phyloP scores from a whole-genome alignment of 495 filamentous ascomycete genomes.

The Neurospora tetraspora region DNA sequence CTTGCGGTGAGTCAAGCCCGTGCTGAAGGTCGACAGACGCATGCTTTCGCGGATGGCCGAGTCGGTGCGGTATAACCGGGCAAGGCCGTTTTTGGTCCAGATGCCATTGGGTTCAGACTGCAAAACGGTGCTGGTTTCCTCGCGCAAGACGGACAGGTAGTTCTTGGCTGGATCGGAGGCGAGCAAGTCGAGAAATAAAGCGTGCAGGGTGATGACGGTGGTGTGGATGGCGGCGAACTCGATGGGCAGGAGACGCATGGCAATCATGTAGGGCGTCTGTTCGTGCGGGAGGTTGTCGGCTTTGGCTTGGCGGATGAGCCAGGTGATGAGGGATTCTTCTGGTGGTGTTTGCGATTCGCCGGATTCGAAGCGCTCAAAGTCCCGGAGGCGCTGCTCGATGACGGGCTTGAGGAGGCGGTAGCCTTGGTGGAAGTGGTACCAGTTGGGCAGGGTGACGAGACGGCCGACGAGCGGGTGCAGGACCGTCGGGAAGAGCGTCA shows the following conservation, averaged over 20 bases:
- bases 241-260: constrained; percentile 27
- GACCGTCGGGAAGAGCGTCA: constrained; percentile 25
- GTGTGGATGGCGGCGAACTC: constrained; percentile 41
- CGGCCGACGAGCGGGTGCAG: constrained; percentile 24
- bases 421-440: constrained; percentile 19
- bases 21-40: constrained; percentile 22
- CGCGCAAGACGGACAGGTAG: constrained; percentile 23
- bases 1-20: constrained; percentile 23
- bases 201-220: constrained; percentile 32
- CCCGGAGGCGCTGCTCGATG: constrained; percentile 20
- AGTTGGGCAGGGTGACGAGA: constrained; percentile 18
- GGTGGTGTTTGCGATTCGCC: constrained; percentile 3
- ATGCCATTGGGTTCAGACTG: constrained; percentile 16
- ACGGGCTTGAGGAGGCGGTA: constrained; percentile 14
- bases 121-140: constrained; percentile 24
- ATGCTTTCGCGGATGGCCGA: constrained; percentile 28
- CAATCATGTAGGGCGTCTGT: constrained; percentile 13
- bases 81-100: constrained; percentile 32
- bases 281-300: constrained; percentile 13
- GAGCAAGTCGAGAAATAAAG: constrained; percentile 34
- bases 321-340: constrained; percentile 27
- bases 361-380: constrained; percentile 14
- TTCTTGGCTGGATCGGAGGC: constrained; percentile 19
- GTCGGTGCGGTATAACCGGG: constrained; percentile 20
- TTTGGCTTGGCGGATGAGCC: constrained; percentile 26